Percentiles rank a stretch among this genome's conserved stretches.
Evolutionary conservation across 2,329 filamentous ascomycete genomes (phyloP).

Genomic region (Hypoxylon sp.): DNA sequence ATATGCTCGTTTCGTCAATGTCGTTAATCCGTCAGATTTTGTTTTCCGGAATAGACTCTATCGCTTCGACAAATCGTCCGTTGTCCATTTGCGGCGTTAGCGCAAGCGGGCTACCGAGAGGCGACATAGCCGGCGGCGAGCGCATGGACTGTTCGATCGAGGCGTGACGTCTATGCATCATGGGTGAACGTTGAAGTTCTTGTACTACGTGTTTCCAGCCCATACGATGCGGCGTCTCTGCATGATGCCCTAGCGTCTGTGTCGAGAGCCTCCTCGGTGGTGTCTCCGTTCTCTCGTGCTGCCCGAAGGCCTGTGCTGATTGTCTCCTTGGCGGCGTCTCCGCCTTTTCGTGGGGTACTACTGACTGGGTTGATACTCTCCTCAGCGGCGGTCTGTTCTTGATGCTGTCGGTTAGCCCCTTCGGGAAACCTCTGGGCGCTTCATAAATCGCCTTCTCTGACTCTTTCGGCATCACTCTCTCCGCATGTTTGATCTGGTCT

Average conservation of each 20-base stretch:
- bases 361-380: slow-evolving; percentile 64
- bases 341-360: slow-evolving; percentile 64
- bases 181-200: slow-evolving; percentile 73
- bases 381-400: slow-evolving; percentile 65
- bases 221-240: slow-evolving; percentile 60
- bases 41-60: slow-evolving; percentile 36
- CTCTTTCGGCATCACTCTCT: slow-evolving; percentile 49
- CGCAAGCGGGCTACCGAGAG: slow-evolving; percentile 46
- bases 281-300: slow-evolving; percentile 61
- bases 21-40: slow-evolving; percentile 35
- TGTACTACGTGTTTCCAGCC: slow-evolving; percentile 76
- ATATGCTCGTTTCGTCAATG: slow-evolving; percentile 27
- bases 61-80: slow-evolving; percentile 33
- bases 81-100: slow-evolving; percentile 38
- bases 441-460: slow-evolving; percentile 51
- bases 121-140: slow-evolving; percentile 56
- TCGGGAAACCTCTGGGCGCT: slow-evolving; percentile 55
- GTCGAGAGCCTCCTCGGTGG: slow-evolving; percentile 68
- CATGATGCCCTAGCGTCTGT: slow-evolving; percentile 61
- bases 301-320: slow-evolving; percentile 63
- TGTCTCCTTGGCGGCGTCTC: slow-evolving; percentile 65
- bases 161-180: slow-evolving; percentile 73
- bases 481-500: slow-evolving; percentile 55
- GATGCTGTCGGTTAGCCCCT: slow-evolving; percentile 62
- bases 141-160: slow-evolving; percentile 73